Base-by-base conservation (phyloP, 208 protist species). In the Trypanosomatidae sp. region DNA sequence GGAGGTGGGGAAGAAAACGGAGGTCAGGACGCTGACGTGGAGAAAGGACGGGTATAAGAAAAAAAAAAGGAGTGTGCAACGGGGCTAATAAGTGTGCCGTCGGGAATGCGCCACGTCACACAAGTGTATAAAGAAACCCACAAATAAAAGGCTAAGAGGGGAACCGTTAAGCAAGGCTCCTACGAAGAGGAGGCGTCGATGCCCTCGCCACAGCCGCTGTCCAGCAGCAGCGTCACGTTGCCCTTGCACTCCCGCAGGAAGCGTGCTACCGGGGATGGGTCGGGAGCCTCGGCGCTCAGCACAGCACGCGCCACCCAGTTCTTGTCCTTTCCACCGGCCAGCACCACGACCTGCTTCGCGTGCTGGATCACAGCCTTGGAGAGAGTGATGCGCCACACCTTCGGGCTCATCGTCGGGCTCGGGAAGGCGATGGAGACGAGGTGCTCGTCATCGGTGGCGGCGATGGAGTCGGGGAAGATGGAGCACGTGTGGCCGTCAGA, bases 401-500 rank as follows among this genome's bases (percentile, higher is more conserved):
- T 91, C 4, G 91, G 91, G 52, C 73, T 81, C 91, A 95, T 95
- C 9, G 86, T 87, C 17, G 82, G 79, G 62, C 87, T 92, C 1
- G 89, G 88, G 50, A 92, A 94, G 67, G 73, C 81, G 30, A 92
- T 75, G 5, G 79, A 84, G 1, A 93, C 85, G 10, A 75, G 65
- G 19, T 74, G 66, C 44, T 77, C 59, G 0, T 52, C 70, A 19
- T 92, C 87, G 22, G 39, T 9, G n/a, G 76, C 82, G 0, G 89
- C 91, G 36, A 83, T 66, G 0, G 87, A 92, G 67, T 78, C 78
- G 8, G 91, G 91, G 59, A 96, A 96, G 52, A 96, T 86, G 52
- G 91, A 96, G 0, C 89, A 19, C n/a, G 89, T 94, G 83, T 96
- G 91, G 7, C 91, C n/a, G n/a, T 96, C 91, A 0, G 86, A 70